phyloP scores from a whole-genome alignment of 2,329 filamentous ascomycete species.

The Incumbomyces delicatus region DNA sequence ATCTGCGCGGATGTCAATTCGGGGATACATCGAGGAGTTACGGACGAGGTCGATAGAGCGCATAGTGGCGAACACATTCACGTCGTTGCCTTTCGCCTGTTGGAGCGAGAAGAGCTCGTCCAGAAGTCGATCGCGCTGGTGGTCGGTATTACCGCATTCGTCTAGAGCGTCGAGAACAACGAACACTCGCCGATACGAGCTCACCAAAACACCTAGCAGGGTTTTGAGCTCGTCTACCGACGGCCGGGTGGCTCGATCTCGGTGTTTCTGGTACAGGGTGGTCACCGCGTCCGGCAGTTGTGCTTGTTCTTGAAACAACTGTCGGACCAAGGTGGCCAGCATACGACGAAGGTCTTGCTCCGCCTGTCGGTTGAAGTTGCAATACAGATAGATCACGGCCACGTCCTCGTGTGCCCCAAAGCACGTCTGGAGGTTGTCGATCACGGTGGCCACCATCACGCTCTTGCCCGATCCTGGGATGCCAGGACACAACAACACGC shows the following conservation, averaged over 20 bases:
- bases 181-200: conserved; percentile 9
- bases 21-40: neutral
- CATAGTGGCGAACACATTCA: neutral
- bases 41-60: neutral
- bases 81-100: neutral
- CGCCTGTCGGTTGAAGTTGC: conserved; percentile 29
- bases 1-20: neutral
- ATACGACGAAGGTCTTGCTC: conserved; percentile 26
- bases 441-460: conserved; percentile 10
- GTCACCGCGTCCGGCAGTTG: conserved; percentile 8
- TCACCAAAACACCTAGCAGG: conserved; percentile 1
- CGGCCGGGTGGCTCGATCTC: conserved; percentile 1
- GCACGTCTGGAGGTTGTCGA: conserved; percentile 8
- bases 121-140: neutral
- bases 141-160: conserved; percentile 11
- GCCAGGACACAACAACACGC: conserved; percentile 11
- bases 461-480: conserved; percentile 16
- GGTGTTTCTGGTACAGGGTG: conserved; percentile 9
- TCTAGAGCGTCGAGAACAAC: conserved; percentile 20
- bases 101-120: neutral
- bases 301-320: conserved; percentile 7
- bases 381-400: conserved; percentile 39
- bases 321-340: conserved; percentile 9
- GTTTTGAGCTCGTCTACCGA: conserved; percentile 8
- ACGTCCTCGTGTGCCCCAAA: conserved; percentile 14